Percentiles rank a stretch among this genome's conserved stretches.
These are phyloP conservation scores for Alisma plantagoaquatica DNA, from an alignment of 106 monocot species.

Conservation along the genomic window DNA sequence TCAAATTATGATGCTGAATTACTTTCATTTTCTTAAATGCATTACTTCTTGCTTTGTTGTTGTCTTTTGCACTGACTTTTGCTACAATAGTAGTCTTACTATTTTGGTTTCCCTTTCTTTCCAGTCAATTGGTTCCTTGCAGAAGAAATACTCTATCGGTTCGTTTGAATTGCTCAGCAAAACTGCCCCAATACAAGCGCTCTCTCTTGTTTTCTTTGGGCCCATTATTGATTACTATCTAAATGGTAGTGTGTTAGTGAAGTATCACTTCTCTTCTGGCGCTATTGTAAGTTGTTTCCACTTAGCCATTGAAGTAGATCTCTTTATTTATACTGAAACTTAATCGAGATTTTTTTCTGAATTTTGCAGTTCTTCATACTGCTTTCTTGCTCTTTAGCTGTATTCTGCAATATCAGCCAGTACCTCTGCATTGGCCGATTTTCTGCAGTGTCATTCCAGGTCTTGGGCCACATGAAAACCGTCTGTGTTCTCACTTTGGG, in stretches of 20 bases:
- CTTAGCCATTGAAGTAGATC: too few relatives aligned
- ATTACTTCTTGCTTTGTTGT: too few relatives aligned
- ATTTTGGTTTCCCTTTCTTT: not conserved
- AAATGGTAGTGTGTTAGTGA: slow-evolving; percentile 26
- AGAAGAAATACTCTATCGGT: slow-evolving; percentile 63
- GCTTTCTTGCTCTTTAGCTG: slow-evolving; percentile 36
- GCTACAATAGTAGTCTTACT: not conserved
- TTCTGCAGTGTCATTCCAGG: slow-evolving; percentile 48
- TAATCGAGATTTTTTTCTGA: not conserved
- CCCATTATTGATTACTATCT: slow-evolving; percentile 64
- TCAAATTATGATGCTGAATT: too few relatives aligned
- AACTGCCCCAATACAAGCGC: slow-evolving; percentile 68
- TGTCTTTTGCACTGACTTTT: not conserved
- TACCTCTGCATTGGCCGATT: slow-evolving; percentile 47
- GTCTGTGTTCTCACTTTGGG: slow-evolving; percentile 39
- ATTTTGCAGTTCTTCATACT: slow-evolving; percentile 33
- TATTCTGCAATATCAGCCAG: slow-evolving; percentile 54
- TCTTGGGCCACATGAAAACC: slow-evolving; percentile 47
- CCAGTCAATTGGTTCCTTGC: slow-evolving; percentile 68
- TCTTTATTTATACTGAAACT: too few relatives aligned
- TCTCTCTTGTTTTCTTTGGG: slow-evolving; percentile 52
- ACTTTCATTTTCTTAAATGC: too few relatives aligned
- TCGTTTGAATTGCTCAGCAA: slow-evolving; percentile 76
- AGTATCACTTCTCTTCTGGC: slow-evolving; percentile 35
- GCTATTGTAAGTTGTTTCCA: slow-evolving; percentile 39